These are phyloP conservation scores for Alternaria atra DNA, from an alignment of 2,329 filamentous ascomycete genomes.

Conservation along the genomic window DNA sequence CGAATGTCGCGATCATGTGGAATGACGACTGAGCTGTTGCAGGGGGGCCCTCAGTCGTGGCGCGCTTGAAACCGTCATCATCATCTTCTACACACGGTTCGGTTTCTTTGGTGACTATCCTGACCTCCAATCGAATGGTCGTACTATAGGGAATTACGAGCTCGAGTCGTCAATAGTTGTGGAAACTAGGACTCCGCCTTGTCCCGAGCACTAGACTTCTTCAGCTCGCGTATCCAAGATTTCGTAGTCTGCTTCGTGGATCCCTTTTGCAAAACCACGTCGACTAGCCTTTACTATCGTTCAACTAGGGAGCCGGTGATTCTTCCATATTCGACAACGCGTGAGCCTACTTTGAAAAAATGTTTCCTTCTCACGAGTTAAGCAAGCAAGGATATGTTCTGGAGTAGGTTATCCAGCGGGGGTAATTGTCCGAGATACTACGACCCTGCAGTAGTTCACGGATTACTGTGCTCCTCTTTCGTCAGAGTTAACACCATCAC, in stretches of 20 bases:
- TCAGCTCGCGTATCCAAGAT: neutral
- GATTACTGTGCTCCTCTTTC: neutral
- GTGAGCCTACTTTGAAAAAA: neutral
- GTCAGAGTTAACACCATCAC: neutral
- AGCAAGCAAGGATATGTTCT: neutral
- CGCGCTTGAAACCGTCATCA: too few relatives aligned
- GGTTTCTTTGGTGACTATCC: too few relatives aligned
- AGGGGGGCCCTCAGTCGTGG: too few relatives aligned
- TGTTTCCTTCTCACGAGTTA: neutral
- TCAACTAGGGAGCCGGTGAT: neutral
- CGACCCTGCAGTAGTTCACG: neutral
- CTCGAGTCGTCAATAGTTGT: neutral
- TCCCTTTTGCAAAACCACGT: neutral
- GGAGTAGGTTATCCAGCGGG: neutral
- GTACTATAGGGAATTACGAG: too few relatives aligned
- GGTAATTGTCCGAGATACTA: neutral
- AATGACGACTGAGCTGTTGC: too few relatives aligned
- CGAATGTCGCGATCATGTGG: constrained; percentile 35
- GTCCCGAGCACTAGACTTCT: neutral
- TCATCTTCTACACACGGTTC: too few relatives aligned
- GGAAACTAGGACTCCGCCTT: neutral
- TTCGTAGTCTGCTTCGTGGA: neutral
- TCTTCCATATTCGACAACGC: neutral
- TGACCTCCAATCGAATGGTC: too few relatives aligned
- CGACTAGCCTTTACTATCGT: neutral